Percentiles rank a stretch among this genome's conserved stretches.
Conservation (phyloP, 164 flowering plant genomes). For the Piper longum region DNA sequence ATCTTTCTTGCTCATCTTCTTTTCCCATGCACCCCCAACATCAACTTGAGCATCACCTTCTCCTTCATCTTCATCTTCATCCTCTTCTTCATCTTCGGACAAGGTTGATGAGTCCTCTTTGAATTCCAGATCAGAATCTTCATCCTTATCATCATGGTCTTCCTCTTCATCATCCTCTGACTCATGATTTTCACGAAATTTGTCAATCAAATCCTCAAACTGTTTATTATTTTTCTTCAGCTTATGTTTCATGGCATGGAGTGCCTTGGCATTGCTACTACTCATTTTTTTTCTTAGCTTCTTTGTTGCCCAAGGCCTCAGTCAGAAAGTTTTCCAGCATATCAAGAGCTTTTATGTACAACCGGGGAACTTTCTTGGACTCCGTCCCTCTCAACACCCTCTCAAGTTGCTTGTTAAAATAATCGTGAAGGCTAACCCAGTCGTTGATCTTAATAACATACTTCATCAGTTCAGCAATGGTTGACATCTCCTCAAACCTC, state of each 20-base stretch:
- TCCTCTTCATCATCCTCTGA: slow-evolving; percentile 42
- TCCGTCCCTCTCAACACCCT: slow-evolving; percentile 75
- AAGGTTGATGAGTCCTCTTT: slow-evolving; percentile 27
- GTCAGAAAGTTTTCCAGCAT: slow-evolving; percentile 70
- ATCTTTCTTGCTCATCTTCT: slow-evolving; percentile 62
- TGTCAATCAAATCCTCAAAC: slow-evolving; percentile 61
- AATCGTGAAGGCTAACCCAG: slow-evolving; percentile 87
- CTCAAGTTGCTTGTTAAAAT: slow-evolving; percentile 82
- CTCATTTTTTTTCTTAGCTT: slow-evolving; percentile 94
- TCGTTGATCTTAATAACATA: slow-evolving; percentile 91
- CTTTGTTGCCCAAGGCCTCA: slow-evolving; percentile 76
- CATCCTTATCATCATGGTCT: slow-evolving; percentile 17
- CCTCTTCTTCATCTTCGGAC: slow-evolving; percentile 19
- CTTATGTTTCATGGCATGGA: slow-evolving; percentile 88
- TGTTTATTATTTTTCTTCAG: slow-evolving; percentile 80
- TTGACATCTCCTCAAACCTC: slow-evolving; percentile 57
- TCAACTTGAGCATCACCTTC: slow-evolving; percentile 13
- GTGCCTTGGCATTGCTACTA: slow-evolving; percentile 67
- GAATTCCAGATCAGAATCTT: slow-evolving; percentile 25
- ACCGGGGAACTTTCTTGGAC: slow-evolving; percentile 42
- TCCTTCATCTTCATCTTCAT: slow-evolving; percentile 22
- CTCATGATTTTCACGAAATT: slow-evolving; percentile 64
- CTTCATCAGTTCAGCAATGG: slow-evolving; percentile 77
- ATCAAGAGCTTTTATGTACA: slow-evolving; percentile 67
- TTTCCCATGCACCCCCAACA: slow-evolving; percentile 39